A percentile compares a stretch with the other conserved stretches of the same genome.
Conservation (phyloP, 2,329 filamentous ascomycete genomes). For the Xylaria sp. region DNA sequence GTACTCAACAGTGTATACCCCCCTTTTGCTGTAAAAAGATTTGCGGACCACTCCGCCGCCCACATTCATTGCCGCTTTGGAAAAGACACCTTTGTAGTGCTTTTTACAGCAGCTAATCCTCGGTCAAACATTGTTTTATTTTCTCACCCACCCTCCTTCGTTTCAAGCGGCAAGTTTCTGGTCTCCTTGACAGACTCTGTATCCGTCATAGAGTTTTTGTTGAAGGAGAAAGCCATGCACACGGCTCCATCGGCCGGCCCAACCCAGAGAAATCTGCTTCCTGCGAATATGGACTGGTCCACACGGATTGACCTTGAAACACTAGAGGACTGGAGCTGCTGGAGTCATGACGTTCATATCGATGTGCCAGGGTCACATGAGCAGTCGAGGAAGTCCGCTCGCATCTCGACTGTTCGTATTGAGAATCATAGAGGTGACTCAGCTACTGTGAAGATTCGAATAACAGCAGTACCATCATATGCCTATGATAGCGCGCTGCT, state of each 20-base stretch:
- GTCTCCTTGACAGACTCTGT: background rate
- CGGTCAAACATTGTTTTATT: background rate
- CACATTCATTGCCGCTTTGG: background rate
- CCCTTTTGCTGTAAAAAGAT: background rate
- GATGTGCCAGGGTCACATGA: background rate
- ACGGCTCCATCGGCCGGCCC: background rate
- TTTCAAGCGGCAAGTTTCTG: background rate
- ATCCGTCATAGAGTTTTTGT: background rate
- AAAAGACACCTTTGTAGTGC: background rate
- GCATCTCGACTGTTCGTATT: background rate
- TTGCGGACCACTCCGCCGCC: background rate
- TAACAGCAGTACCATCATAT: background rate
- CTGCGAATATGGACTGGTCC: background rate
- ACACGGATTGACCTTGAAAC: background rate
- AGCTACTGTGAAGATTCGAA: background rate
- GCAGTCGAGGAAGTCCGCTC: background rate
- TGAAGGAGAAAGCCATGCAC: background rate
- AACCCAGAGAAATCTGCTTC: too few species aligned
- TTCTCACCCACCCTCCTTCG: background rate
- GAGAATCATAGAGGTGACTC: background rate
- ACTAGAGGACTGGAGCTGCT: background rate
- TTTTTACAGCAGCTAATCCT: background rate
- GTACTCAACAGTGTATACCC: background rate
- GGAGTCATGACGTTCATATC: background rate
- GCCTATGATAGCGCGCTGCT: background rate